phyloP scores from a whole-genome alignment of 2,329 filamentous ascomycete genomes.

The Didymella segeticola region DNA sequence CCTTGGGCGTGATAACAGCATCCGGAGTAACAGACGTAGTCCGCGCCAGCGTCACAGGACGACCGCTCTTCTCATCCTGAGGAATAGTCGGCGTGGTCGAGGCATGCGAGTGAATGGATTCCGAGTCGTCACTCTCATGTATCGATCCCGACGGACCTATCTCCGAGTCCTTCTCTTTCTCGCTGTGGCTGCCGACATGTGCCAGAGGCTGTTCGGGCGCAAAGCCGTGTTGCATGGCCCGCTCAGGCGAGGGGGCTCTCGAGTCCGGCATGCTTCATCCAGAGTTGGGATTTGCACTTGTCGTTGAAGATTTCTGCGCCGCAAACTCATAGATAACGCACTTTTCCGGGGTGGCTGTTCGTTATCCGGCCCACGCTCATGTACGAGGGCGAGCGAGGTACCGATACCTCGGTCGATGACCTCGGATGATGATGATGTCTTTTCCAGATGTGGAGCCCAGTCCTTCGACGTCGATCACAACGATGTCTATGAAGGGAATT shows the following conservation, averaged over 20 bases:
- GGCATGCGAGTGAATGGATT: constrained; percentile 24
- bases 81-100: constrained; percentile 27
- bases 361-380: constrained; percentile 14
- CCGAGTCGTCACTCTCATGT: constrained; percentile 8
- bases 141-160: constrained; percentile 3
- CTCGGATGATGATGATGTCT: too few relatives aligned
- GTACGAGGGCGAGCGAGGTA: neutral
- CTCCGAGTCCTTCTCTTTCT: constrained; percentile 9
- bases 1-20: constrained; percentile 57
- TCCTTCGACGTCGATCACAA: neutral
- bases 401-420: constrained; percentile 5
- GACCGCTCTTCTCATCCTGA: constrained; percentile 23
- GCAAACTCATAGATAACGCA: neutral
- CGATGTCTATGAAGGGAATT: too few relatives aligned
- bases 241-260: constrained; percentile 1
- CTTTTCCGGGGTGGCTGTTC: constrained; percentile 7
- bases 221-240: constrained; percentile 8
- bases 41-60: constrained; percentile 30
- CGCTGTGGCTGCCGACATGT: constrained; percentile 2
- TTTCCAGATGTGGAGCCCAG: neutral
- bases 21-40: constrained; percentile 47
- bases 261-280: constrained; percentile 13
- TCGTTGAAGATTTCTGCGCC: neutral
- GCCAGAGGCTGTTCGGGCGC: constrained; percentile 6
- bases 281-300: neutral